Conservation (phyloP, 805 yeast genomes). For the Barnettozyma sp. region DNA sequence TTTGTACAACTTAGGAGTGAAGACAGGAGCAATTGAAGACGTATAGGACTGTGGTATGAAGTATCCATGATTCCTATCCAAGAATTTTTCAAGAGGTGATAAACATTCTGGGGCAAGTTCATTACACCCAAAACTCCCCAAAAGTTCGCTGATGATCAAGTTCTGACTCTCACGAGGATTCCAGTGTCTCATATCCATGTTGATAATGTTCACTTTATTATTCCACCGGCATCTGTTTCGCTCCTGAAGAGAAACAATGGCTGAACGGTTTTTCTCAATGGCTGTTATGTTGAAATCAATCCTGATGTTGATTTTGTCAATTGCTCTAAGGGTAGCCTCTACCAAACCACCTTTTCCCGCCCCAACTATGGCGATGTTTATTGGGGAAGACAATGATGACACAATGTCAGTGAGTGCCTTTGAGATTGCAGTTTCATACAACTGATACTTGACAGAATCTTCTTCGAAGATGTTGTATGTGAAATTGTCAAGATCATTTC, state of each 20-base stretch:
- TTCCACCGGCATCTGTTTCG: constrained; percentile 50
- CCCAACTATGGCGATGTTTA: constrained; percentile 60
- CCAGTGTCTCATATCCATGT: constrained; percentile 56
- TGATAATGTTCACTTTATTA: constrained; percentile 41
- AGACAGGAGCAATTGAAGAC: constrained; percentile 60
- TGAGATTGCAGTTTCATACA: constrained; percentile 35
- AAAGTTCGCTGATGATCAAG: constrained; percentile 68
- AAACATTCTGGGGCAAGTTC: constrained; percentile 84
- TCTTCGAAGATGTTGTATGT: constrained; percentile 67
- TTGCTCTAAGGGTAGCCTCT: constrained; percentile 40
- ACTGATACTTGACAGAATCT: constrained; percentile 61
- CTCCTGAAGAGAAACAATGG: constrained; percentile 42
- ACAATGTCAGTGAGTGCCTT: constrained; percentile 24
- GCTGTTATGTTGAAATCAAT: constrained; percentile 39
- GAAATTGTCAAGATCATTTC: constrained; percentile 45
- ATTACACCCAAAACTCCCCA: constrained; percentile 92
- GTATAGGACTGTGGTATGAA: constrained; percentile 58
- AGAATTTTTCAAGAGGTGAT: constrained; percentile 34
- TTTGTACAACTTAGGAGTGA: constrained; percentile 45
- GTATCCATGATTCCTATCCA: constrained; percentile 37
- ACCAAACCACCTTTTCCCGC: constrained; percentile 87
- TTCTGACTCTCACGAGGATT: constrained; percentile 35
- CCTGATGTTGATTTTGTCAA: constrained; percentile 26
- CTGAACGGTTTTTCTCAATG: constrained; percentile 66
- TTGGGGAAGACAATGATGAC: constrained; percentile 12